Conservation (phyloP, 305 asterid species). For the Euphrasia arctica region DNA sequence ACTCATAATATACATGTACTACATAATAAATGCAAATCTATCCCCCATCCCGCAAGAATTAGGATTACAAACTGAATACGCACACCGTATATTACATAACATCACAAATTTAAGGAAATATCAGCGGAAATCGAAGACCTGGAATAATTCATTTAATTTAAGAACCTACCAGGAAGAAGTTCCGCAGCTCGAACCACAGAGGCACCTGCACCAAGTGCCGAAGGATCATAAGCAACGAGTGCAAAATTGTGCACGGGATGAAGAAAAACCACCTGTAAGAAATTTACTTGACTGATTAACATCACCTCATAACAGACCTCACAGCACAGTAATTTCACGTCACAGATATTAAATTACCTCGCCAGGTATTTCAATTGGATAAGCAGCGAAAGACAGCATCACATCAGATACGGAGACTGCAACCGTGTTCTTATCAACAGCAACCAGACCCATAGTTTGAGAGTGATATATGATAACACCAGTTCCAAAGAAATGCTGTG, state of each 20-base stretch:
- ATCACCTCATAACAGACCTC: constrained; percentile 19
- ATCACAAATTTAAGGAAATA: constrained; percentile 11
- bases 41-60: constrained; percentile 8
- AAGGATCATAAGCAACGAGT: constrained; percentile 93
- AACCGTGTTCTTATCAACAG: constrained; percentile 96
- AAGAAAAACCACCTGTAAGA: constrained; percentile 89
- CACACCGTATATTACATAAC: neutral
- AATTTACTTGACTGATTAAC: constrained; percentile 24
- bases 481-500: constrained; percentile 96
- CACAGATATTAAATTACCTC: constrained; percentile 53
- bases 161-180: constrained; percentile 86
- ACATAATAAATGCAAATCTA: too few species aligned
- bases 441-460: constrained; percentile 86
- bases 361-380: constrained; percentile 98
- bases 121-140: constrained; percentile 39
- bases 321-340: constrained; percentile 12
- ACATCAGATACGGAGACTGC: constrained; percentile 95
- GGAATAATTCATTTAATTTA: constrained; percentile 55
- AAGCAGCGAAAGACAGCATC: constrained; percentile 99
- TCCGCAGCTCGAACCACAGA: constrained; percentile 92
- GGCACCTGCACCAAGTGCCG: constrained; percentile 83
- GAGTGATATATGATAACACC: constrained; percentile 94
- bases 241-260: constrained; percentile 99
- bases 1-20: too few species aligned
- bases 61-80: constrained; percentile 3